These are phyloP conservation scores for Leccinum barrowsii DNA, from an alignment of 768 basidiomycete genomes.

Conservation along the genomic window DNA sequence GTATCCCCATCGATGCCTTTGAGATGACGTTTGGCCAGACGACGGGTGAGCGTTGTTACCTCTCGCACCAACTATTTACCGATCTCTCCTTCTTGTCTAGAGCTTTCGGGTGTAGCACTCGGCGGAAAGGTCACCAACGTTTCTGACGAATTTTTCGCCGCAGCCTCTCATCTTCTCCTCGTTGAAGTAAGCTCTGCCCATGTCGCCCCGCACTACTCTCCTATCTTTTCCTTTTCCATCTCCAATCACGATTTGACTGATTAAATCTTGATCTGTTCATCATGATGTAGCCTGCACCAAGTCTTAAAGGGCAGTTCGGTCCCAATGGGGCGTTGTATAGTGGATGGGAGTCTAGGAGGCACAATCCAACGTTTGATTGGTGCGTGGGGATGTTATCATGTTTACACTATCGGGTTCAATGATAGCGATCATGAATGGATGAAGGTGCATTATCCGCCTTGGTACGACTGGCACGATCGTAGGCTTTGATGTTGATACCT, in stretches of 20 bases:
- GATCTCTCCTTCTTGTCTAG: slow-evolving; percentile 36
- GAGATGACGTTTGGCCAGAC: slow-evolving; percentile 42
- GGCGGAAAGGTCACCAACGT: slow-evolving; percentile 72
- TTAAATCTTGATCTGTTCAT: background rate
- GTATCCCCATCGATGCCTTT: slow-evolving; percentile 47
- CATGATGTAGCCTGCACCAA: slow-evolving; percentile 66
- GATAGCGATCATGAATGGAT: slow-evolving; percentile 47
- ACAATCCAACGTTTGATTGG: slow-evolving; percentile 91
- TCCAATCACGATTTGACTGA: background rate
- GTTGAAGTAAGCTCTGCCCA: slow-evolving; percentile 55
- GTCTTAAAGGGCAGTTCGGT: slow-evolving; percentile 94
- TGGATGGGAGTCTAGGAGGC: slow-evolving; percentile 92
- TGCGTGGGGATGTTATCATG: slow-evolving; percentile 27
- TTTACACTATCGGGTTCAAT: too few species aligned
- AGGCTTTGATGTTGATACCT: slow-evolving; percentile 93
- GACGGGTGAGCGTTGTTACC: slow-evolving; percentile 41
- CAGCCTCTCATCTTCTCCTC: slow-evolving; percentile 76
- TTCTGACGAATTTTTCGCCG: slow-evolving; percentile 97
- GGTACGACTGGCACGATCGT: slow-evolving; percentile 69
- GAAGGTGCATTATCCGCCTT: slow-evolving; percentile 86
- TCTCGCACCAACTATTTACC: background rate
- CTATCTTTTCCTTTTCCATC: background rate
- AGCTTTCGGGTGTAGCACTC: slow-evolving; percentile 83
- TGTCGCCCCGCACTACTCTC: background rate
- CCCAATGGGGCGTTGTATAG: slow-evolving; percentile 92